Evolutionary conservation across 306 rosid genomes (phyloP), one percentile per base, ranked within the genome.

Genomic region (Abrus precatorius): DNA sequence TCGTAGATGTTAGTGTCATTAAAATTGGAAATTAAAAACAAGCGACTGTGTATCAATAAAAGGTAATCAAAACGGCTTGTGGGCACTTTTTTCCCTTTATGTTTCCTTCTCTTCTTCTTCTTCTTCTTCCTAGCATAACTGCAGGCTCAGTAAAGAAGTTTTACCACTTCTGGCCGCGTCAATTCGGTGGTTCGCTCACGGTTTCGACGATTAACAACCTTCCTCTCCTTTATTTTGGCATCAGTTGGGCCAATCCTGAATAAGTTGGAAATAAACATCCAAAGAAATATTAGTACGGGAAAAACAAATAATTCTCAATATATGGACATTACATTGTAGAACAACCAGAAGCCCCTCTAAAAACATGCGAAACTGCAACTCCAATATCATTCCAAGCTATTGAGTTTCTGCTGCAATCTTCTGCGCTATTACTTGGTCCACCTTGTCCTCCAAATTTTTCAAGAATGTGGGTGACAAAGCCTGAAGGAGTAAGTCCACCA

Each of bases 321-420:
- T 59, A 85, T 66, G 53, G 71, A 63, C 45, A 78, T 77, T 78
- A 84, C 88, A 87, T 81, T 69, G 88, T 87, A 77, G 53, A 78
- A 53, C 86, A 87, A 29, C 88, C 86, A 41, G 78, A 40, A 55
- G 40, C 77, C 13, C 32, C 60, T 75, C 60, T 27, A 30, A 87
- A 84, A 78, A 62, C 40, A 74, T 74, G 49, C 36, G 86, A 87
- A 4, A 64, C 84, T 55, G 80, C 82, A 63, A 81, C 40, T 74
- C 90, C 90, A 78, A 87, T 47, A 45, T 84, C 84, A 64, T 81
- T 84, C 90, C 90, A 87, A 68, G 65, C 81, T 80, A 84, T 27
- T 38, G 84, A 81, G 77, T 53, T 83, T 64, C 71, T 71, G 57
- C 75, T 20, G 71, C 70, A 53, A 69, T 72, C 72, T 66, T 76